These are phyloP conservation scores for Blastobotrys petasosporus DNA, from an alignment of 1,139 yeast species.

Conservation along the genomic window DNA sequence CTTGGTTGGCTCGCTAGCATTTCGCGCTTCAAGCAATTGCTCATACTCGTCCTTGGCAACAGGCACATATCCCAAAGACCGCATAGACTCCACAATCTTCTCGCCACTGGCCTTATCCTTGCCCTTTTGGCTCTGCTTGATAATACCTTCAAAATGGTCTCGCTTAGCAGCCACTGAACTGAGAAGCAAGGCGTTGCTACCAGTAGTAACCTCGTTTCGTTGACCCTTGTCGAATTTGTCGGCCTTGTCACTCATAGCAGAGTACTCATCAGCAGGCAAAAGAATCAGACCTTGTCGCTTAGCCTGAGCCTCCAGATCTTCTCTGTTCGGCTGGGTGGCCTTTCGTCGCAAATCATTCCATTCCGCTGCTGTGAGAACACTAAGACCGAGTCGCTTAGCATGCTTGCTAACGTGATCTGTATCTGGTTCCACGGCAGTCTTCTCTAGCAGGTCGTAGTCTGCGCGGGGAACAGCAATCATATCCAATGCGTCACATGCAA, in stretches of 20 bases:
- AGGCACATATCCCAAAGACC: constrained; percentile 34
- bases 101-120: constrained; percentile 22
- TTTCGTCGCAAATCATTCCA: constrained; percentile 25
- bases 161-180: constrained; percentile 33
- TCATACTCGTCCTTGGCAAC: constrained; percentile 35
- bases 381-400: constrained; percentile 29
- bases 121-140: constrained; percentile 21
- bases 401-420: constrained; percentile 24
- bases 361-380: constrained; percentile 23
- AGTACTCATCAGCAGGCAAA: constrained; percentile 44
- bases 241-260: constrained; percentile 21
- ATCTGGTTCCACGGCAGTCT: constrained; percentile 26
- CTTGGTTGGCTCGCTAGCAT: constrained; percentile 33
- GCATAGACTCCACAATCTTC: constrained; percentile 31
- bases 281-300: constrained; percentile 43
- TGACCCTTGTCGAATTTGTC: constrained; percentile 13
- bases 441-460: constrained; percentile 25
- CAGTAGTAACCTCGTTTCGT: constrained; percentile 11
- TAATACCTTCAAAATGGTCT: constrained; percentile 33
- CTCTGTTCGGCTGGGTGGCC: constrained; percentile 24
- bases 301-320: constrained; percentile 45
- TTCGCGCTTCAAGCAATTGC: constrained; percentile 31
- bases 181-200: constrained; percentile 9
- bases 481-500: constrained; percentile 19
- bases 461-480: constrained; percentile 21